Evolutionary conservation across 441 rosid genomes (phyloP), one percentile per base, ranked within the genome.

Genomic region (Rhodomyrtus psidioides): DNA sequence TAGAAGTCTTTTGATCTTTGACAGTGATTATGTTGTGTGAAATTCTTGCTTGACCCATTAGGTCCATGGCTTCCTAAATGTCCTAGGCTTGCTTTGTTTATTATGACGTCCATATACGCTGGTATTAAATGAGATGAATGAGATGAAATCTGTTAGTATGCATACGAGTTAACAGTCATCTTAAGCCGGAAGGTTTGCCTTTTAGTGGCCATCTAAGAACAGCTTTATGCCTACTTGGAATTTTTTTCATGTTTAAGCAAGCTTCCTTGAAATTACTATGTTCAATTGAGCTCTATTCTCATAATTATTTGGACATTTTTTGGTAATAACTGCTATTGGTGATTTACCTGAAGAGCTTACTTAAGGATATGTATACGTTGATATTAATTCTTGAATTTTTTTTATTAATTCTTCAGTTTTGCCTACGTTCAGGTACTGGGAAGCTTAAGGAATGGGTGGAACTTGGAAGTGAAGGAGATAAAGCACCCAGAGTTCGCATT

Each of bases 371-470:
- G 59, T 46, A 42, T n/a, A 82, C 15, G 12, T 84, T 14, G 7
- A 19, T 84, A 15, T 53, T 27, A 19, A 39, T 55, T 55, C 53
- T 46, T 65, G 83, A 21, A 15, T 9, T 85, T 86, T 84, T 84
- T 85, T 85, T 83, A 84, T 86, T 70, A 70, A 19, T 26, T 76
- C 15, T 85, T 87, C 75, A 76, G 34, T 84, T 82, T 51, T 70
- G n/a, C 79, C n/a, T 12, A 39, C 7, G 51, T 70, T 82, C 91
- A 94, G 97, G 95, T 83, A 91, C 90, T 82, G 96, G 95, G 89
- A 95, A 92, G 91, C 91, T 95, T 83, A 91, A 90, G 93, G 99
- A 97, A 89, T 97, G 99, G 99, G 94, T 96, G 86, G 83, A 91
- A 42, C 93, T 96, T 82, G 89, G 88, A 88, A 91, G 92, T 85